These are phyloP conservation scores for Talaromyces sp. DNA, from an alignment of 2,329 filamentous ascomycete genomes.

Conservation along the genomic window DNA sequence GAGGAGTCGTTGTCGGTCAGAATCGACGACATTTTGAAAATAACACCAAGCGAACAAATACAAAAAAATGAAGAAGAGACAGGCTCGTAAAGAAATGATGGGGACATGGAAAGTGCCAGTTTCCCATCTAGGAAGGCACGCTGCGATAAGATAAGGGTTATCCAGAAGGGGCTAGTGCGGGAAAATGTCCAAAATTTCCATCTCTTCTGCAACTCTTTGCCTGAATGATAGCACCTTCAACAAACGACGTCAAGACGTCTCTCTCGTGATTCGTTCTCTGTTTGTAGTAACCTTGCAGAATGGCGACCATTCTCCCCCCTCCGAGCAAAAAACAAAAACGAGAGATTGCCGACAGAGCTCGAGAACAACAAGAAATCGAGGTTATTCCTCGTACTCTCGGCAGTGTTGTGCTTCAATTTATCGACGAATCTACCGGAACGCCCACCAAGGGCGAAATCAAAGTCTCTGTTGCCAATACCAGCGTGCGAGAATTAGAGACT, in stretches of 20 bases:
- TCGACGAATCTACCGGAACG: constrained; percentile 69
- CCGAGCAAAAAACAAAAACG: constrained; percentile 83
- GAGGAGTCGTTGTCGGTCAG: constrained; percentile 22
- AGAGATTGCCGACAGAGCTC: constrained; percentile 66
- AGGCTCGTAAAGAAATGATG: no score
- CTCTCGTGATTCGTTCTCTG: background rate
- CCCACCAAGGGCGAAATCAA: constrained; percentile 67
- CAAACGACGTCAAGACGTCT: background rate
- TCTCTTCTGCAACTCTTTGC: background rate
- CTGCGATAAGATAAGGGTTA: constrained; percentile 16
- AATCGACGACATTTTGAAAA: constrained; percentile 5
- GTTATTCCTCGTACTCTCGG: constrained; percentile 64
- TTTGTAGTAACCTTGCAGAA: constrained; percentile 36
- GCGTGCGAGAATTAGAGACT: constrained; percentile 82
- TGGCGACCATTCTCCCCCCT: constrained; percentile 79
- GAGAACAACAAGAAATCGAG: constrained; percentile 71
- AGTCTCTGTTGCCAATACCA: constrained; percentile 78
- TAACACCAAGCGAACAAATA: no score
- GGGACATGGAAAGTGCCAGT: background rate
- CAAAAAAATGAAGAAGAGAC: background rate
- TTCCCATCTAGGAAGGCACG: constrained; percentile 16
- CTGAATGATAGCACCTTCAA: background rate
- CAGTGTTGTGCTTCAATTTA: constrained; percentile 80
- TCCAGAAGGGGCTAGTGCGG: constrained; percentile 12
- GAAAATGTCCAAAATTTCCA: constrained; percentile 17